Base-by-base conservation (phyloP, 2,329 filamentous ascomycete species). In the Colletotrichum scovillei region DNA sequence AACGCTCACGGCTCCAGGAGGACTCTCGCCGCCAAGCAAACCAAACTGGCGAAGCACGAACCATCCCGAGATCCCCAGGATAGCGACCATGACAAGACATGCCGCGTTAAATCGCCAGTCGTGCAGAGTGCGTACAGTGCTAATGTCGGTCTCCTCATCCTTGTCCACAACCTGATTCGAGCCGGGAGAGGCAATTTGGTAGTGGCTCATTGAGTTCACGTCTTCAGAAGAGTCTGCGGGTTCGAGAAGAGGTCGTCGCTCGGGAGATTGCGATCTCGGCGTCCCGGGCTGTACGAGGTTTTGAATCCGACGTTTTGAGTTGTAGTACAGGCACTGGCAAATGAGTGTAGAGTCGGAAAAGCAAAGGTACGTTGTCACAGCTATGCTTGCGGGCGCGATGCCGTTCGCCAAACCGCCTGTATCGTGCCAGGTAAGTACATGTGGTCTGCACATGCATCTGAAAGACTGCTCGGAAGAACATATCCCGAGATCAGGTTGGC, bases 341-440 rank as follows among this genome's bases (percentile, higher is more conserved):
- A 72, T 72, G 16, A 72, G 69, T n/a, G 69, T 63, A 1, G 69
- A 58, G 38, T 72, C 57, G 12, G 69, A 72, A 22, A 72, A 49
- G 52, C 65, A 72, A 2, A 72, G 69, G 11, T 72, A 69, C 1
- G 57, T 58, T 1, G 65, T 69, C 9, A 72, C 69, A 0, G 65
- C 57, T 14, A 72, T 32, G 7, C 69, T 72, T 9, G 65, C 69
- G 7, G 69, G 65, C 6, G 69, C 69, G 16, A 69, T 72, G 38
- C 62, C 57, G 49, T 72, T 72, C 30, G 59, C 56, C 4, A 69
- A 22, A 1, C 57, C 69, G 0, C 69, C 69, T 72, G 28, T 7
- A n/a, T 24, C 16, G 22, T 1, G 6, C 26, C 1, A 9, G 28
- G 14, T n/a, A 0, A 49, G 42, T n/a, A 12, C 32, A 12, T 12